phyloP scores from a whole-genome alignment of 257 asterid genomes.

The Ilex asprella region DNA sequence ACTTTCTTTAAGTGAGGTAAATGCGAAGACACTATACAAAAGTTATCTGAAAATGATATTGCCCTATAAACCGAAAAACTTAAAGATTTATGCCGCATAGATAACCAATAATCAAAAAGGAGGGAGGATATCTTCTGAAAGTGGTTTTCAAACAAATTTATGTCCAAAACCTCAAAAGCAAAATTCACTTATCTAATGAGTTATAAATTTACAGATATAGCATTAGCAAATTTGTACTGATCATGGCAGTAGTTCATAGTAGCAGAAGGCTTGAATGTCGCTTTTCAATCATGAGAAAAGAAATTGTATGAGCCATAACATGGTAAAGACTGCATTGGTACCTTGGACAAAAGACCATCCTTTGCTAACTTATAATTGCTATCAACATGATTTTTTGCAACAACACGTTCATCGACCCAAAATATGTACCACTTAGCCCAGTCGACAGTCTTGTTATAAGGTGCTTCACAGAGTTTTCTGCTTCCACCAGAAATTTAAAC shows the following conservation, averaged over 20 bases:
- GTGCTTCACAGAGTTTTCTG: slow-evolving; percentile 91
- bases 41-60: neutral
- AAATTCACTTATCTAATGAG: too few species aligned
- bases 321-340: slow-evolving; percentile 14
- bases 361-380: slow-evolving; percentile 90
- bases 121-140: too few species aligned
- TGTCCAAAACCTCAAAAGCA: too few species aligned
- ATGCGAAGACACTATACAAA: neutral
- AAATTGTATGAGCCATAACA: neutral
- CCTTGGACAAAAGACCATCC: slow-evolving; percentile 82
- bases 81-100: too few species aligned
- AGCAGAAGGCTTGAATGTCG: neutral
- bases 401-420: slow-evolving; percentile 94
- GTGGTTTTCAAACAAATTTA: too few species aligned
- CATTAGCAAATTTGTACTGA: neutral
- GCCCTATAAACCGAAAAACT: neutral
- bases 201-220: too few species aligned
- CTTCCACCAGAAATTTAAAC: slow-evolving; percentile 10
- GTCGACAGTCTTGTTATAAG: slow-evolving; percentile 87
- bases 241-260: neutral
- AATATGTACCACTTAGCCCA: slow-evolving; percentile 90
- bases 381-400: slow-evolving; percentile 76
- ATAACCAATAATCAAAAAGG: too few species aligned
- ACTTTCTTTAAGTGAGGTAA: neutral
- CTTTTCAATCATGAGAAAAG: neutral